Base-by-base conservation (phyloP, 331 rosid species). In the Rhamnella rubrinervis region DNA sequence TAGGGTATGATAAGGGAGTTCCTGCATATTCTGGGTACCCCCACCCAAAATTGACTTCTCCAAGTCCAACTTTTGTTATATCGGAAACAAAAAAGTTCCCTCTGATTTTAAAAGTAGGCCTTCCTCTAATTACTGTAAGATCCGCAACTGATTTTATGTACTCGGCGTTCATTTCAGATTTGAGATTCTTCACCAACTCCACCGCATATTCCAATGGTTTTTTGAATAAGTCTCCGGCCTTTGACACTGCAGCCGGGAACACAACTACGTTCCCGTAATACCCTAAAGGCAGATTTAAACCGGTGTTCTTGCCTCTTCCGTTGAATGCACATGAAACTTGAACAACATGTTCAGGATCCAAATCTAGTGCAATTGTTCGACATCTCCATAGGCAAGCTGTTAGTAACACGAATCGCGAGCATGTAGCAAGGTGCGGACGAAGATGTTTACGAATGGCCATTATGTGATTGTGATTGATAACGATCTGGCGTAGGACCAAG, bases 301-400 rank as follows among this genome's bases (percentile, higher is more conserved):
- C 55, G 1, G 16, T 49, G 15, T 2, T 15, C 10, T 82, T 82
- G 0, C 78, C 75, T 0, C 71, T 73, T 9, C 63, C 73, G 53
- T 15, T 78, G 8, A 71, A 28, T 1, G 35, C 1, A 4, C 60
- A 59, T 1, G 81, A 68, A 6, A 82, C 0, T 4, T 68, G 66
- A 16, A 82, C 83, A 8, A 2, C 40, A 18, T 80, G 69, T 1
- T 69, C 56, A 1, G 85, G 87, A 0, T 77, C 26, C 1, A 77
- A 1, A 21, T 50, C 19, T 8, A 82, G 81, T 5, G 87, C 73
- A 31, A 41, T 18, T 4, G 84, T 80, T 41, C 78, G 76, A 12
- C 83, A 82, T 62, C 62, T 82, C 87, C 84, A 85, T 18, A 80
- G 11, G 8, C 74, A 80, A 16, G 85, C 80, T 0, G 83, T 71